A percentile compares a stretch with the other conserved stretches of the same genome.
These are phyloP conservation scores for Saturnispora zaruensis DNA, from an alignment of 805 yeast species.

Conservation along the genomic window DNA sequence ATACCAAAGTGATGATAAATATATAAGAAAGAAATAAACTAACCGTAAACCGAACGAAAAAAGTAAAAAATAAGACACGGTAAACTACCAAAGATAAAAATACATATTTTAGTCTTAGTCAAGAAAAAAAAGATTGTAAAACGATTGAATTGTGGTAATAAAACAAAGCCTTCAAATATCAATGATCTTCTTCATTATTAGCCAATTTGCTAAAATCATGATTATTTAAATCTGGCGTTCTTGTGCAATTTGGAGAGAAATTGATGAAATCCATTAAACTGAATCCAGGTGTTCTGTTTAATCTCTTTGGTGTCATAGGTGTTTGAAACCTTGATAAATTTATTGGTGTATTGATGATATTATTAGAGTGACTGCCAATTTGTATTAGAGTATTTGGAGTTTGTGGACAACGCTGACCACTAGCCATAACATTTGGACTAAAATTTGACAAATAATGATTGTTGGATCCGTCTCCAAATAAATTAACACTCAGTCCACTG, in stretches of 20 bases:
- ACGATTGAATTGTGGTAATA: background rate
- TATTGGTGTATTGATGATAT: constrained; percentile 14
- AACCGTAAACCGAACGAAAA: background rate
- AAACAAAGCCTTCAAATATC: background rate
- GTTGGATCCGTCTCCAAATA: constrained; percentile 24
- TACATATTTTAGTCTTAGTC: background rate
- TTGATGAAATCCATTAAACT: constrained; percentile 80
- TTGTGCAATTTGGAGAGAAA: constrained; percentile 60
- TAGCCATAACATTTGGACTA: constrained; percentile 17
- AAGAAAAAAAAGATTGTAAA: background rate
- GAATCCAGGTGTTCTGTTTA: constrained; percentile 53
- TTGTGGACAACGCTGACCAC: constrained; percentile 10
- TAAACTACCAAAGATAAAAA: background rate
- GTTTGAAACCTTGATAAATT: constrained; percentile 21
- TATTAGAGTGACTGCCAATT: background rate
- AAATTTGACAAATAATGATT: constrained; percentile 16
- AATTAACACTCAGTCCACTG: constrained; percentile 11
- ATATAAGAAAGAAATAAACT: background rate
- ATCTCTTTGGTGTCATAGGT: constrained; percentile 25
- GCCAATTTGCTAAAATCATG: constrained; percentile 1
- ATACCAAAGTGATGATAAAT: background rate
- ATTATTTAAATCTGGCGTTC: constrained; percentile 25
- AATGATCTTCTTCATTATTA: constrained; percentile 3
- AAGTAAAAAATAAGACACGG: background rate
- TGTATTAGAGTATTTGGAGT: constrained; percentile 13